Base-by-base conservation (phyloP, 371 early-diverging fungal species). In the Mucor circinelloides region DNA sequence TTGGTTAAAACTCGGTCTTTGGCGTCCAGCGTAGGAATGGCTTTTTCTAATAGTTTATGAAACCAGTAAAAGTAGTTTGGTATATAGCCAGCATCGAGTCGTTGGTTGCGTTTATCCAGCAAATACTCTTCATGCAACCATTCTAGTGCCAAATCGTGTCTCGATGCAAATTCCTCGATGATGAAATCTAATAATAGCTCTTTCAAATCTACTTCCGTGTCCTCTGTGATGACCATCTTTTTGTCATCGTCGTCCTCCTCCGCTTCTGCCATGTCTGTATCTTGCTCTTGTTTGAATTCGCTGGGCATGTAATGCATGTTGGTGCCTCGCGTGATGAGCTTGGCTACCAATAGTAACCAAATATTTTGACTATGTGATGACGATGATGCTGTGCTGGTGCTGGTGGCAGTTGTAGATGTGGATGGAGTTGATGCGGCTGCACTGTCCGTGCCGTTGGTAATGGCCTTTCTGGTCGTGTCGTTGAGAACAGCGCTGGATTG, bases 101-200 rank as follows among this genome's bases (percentile, higher is more conserved):
- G 60, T 21, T 60, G 52, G 25, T 54, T 23, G n/a, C 63, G 52
- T 25, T 62, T 62, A 40, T 83, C 83, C 34, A 44, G 44, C 17
- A 67, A 52, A 50, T 70, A 75, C 52, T 81, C 84, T 64, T 78
- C 79, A 63, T 80, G 63, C 31, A 84, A 60, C 84, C 84, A 84
- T 46, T 72, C 74, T 9, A 79, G 44, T 13, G 80, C 84, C 25
- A 84, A 69, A 32, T 81, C 84, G 28, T 70, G 50, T 58, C 83
- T 83, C n/a, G 38, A 38, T 67, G 75, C 81, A 75, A 81, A 46
- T 66, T 79, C 71, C 2, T 66, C 75, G 23, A 70, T 66, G 38
- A 80, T 69, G 48, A 79, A 81, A 50, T 77, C 76, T 23, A 83
- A 48, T 15, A 83, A 63, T 64, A 76, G 61, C 12, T 70, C 70